Base-by-base conservation (phyloP, 495 filamentous ascomycete genomes). In the Penicillium roqueforti region DNA sequence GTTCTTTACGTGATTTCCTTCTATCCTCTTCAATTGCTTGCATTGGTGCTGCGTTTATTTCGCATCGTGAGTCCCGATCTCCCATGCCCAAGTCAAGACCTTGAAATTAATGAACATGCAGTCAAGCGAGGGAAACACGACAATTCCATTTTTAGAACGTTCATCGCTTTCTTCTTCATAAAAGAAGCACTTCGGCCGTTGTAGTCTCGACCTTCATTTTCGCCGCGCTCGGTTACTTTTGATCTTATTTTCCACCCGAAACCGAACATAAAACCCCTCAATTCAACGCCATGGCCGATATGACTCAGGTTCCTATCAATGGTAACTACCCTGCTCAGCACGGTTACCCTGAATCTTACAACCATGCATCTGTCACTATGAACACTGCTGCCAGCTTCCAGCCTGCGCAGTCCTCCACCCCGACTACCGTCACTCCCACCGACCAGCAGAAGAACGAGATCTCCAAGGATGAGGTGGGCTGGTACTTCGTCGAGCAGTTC, bases 401-500 rank as follows among this genome's bases (percentile, higher is more conserved):
- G 57, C 73, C 75, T 39, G 68, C 69, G 19, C 76, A 76, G 61
- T 70, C 68, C 48, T 69, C 69, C 40, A 78, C 73, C 34, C 68
- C 76, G 25, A 69, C 72, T 36, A 73, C 74, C 56, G 69, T 61
- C 43, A 66, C 74, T 25, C 65, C 65, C 28, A 67, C 57, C 39
- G 75, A 73, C 9, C 63, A 64, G 52, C 69, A 73, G 57, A 76
- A 75, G 60, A 74, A 67, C 56, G 70, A 69, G 48, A 77, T 73
- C 57, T 68, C 76, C 40, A 95, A 93, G 70, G 89, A 92, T 71
- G 90, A 97, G 73, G 88, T 98, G 47, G 93, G 91, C 62, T 98
- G 93, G 93, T 97, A 91, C 71, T 98, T 98, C 59, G 93, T 97
- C 31, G 95, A 98, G 80, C 91, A 96, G 68, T 97, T 95, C 78